A percentile compares a stretch with the other conserved stretches of the same genome.
phyloP scores from a whole-genome alignment of 2,329 filamentous ascomycete species.

The Claviceps spartinae region DNA sequence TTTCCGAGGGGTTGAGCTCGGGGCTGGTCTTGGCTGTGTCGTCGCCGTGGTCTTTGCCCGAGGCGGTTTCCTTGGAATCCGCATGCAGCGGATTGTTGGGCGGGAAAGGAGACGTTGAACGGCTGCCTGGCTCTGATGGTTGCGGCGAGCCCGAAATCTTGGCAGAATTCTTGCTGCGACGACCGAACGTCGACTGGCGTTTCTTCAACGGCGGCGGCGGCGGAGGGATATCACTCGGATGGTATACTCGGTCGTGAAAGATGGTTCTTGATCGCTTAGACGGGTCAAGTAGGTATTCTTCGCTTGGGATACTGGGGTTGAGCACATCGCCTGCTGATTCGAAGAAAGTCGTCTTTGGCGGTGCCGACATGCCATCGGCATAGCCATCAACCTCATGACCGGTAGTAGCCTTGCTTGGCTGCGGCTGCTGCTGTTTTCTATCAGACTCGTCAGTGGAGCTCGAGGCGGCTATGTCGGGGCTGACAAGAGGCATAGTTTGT shows the following conservation, averaged over 20 bases:
- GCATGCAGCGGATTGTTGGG: slow-evolving; percentile 21
- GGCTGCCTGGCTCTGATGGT: slow-evolving; percentile 13
- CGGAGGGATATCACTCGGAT: slow-evolving; percentile 81
- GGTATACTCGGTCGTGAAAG: slow-evolving; percentile 92
- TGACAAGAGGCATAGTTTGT: slow-evolving; percentile 46
- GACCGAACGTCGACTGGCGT: slow-evolving; percentile 25
- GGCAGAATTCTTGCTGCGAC: slow-evolving; percentile 19
- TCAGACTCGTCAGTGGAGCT: slow-evolving; percentile 6
- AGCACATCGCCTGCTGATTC: slow-evolving; percentile 89
- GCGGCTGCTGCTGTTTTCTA: slow-evolving; percentile 7
- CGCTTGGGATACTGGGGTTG: slow-evolving; percentile 72
- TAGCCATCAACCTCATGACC: slow-evolving; percentile 36
- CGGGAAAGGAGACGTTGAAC: slow-evolving; percentile 21
- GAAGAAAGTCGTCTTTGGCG: slow-evolving; percentile 84
- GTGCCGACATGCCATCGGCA: slow-evolving; percentile 43
- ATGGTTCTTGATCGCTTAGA: slow-evolving; percentile 73
- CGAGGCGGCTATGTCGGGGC: slow-evolving; percentile 15
- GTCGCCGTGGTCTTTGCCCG: slow-evolving; percentile 39
- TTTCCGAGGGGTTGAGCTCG: slow-evolving; percentile 23
- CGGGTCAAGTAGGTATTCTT: slow-evolving; percentile 74
- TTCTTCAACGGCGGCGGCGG: slow-evolving; percentile 62
- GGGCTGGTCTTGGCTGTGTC: slow-evolving; percentile 34
- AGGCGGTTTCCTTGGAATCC: slow-evolving; percentile 26
- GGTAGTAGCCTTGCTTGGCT: slow-evolving; percentile 28
- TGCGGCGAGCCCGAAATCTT: slow-evolving; percentile 12